A percentile compares a stretch with the other conserved stretches of the same genome.
Conservation (phyloP, 2,329 filamentous ascomycete species). For the Neocucurbitaria cava region DNA sequence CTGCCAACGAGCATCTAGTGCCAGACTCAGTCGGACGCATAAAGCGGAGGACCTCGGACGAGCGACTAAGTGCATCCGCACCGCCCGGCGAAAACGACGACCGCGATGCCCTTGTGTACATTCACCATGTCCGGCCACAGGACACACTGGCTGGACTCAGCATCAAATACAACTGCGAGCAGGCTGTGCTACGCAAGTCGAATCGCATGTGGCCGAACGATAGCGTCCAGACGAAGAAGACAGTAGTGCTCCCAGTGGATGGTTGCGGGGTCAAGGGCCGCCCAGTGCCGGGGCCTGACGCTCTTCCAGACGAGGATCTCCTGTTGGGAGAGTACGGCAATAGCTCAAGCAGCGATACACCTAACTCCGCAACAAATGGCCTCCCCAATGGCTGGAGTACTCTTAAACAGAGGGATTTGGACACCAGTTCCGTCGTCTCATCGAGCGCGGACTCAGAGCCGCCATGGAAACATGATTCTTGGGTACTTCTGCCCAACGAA, state of each 20-base stretch:
- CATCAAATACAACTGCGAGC: constrained; percentile 86
- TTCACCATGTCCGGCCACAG: constrained; percentile 81
- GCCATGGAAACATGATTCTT: constrained; percentile 86
- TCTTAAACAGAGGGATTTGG: constrained; percentile 43
- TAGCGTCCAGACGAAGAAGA: constrained; percentile 82
- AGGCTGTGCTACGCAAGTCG: constrained; percentile 81
- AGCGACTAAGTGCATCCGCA: constrained; percentile 56
- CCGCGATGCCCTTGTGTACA: constrained; percentile 82
- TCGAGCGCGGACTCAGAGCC: constrained; percentile 63
- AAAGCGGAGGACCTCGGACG: constrained; percentile 75
- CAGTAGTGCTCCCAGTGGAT: constrained; percentile 85
- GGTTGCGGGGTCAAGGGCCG: constrained; percentile 84
- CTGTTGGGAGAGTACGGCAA: constrained; percentile 41
- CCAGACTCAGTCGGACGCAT: constrained; percentile 56
- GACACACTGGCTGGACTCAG: constrained; percentile 93
- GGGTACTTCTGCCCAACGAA: constrained; percentile 80
- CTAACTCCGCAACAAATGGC: constrained; percentile 25
- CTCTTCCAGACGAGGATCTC: constrained; percentile 49
- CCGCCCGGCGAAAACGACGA: constrained; percentile 65
- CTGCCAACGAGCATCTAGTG: constrained; percentile 49
- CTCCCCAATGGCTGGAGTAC: constrained; percentile 48
- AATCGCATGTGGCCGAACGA: constrained; percentile 97
- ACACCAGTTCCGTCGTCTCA: constrained; percentile 41
- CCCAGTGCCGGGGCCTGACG: constrained; percentile 51
- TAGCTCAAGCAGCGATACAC: constrained; percentile 19